Conservation (phyloP, 75 land plant species). For the Cupressus sempervirens region DNA sequence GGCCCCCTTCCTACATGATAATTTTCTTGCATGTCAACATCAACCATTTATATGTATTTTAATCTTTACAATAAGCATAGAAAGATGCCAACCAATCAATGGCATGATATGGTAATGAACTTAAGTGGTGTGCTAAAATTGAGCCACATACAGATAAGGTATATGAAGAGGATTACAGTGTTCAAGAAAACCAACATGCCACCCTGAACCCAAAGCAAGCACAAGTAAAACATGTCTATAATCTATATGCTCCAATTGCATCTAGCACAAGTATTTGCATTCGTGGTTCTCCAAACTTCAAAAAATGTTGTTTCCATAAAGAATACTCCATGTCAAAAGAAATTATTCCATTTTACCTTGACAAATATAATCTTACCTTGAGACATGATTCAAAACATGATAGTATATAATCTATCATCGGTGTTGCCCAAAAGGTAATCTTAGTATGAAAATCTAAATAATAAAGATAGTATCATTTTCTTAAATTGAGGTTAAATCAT, state of each 20-base stretch:
- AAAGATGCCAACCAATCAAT: background rate
- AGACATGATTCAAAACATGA: background rate
- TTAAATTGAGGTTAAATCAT: too few relatives aligned
- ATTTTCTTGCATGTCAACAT: background rate
- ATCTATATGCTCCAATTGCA: too few relatives aligned
- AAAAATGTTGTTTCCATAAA: background rate
- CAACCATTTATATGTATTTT: background rate
- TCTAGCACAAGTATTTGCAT: background rate
- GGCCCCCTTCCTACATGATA: too few relatives aligned
- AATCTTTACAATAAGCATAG: background rate
- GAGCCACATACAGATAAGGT: background rate
- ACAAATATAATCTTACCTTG: too few relatives aligned
- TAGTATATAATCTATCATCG: too few relatives aligned
- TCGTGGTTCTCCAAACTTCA: background rate
- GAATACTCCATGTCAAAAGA: background rate
- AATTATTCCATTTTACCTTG: background rate
- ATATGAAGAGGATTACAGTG: background rate
- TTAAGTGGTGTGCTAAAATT: too few relatives aligned
- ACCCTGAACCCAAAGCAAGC: background rate
- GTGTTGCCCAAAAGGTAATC: background rate
- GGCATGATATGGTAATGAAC: too few relatives aligned
- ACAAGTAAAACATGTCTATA: too few relatives aligned
- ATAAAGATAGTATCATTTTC: background rate
- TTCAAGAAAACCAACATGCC: background rate
- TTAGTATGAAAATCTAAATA: too few relatives aligned